phyloP scores from a whole-genome alignment of 108 stramenopile genomes.

The Aureococcus anophagefferens region DNA sequence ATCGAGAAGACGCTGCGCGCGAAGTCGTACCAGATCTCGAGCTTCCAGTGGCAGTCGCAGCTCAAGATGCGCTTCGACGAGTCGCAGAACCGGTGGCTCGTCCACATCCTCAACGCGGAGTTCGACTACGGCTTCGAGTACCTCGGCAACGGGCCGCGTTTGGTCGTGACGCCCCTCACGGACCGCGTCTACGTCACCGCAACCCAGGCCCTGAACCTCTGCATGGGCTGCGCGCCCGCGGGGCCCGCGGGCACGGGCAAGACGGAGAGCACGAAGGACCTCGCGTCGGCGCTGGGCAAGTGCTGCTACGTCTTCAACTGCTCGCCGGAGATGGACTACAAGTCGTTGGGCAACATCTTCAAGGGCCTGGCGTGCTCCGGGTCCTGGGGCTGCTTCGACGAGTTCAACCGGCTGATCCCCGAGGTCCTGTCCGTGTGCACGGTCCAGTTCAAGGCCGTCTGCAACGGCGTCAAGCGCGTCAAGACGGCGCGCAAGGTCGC shows the following conservation, averaged over 20 bases:
- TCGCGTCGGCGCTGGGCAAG: slow-evolving; percentile 53
- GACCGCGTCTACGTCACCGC: slow-evolving; percentile 62
- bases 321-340: slow-evolving; percentile 61
- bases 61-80: slow-evolving; percentile 43
- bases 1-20: slow-evolving; percentile 44
- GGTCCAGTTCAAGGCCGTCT: slow-evolving; percentile 60
- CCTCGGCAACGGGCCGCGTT: slow-evolving; percentile 53
- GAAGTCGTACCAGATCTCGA: slow-evolving; percentile 9
- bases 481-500: slow-evolving; percentile 2
- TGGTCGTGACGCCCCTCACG: slow-evolving; percentile 57
- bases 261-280: slow-evolving; percentile 60
- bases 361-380: slow-evolving; percentile 57
- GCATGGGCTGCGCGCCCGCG: slow-evolving; percentile 63
- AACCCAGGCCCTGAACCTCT: slow-evolving; percentile 56
- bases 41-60: slow-evolving; percentile 53
- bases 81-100: neutral
- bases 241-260: slow-evolving; percentile 62
- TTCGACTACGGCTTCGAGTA: slow-evolving; percentile 60
- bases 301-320: slow-evolving; percentile 66
- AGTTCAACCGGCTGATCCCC: slow-evolving; percentile 58
- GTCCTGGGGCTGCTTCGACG: slow-evolving; percentile 64
- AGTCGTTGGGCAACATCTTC: slow-evolving; percentile 56
- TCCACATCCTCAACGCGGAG: slow-evolving; percentile 40
- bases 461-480: slow-evolving; percentile 41
- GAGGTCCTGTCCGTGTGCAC: slow-evolving; percentile 57